Conservation (phyloP, 306 rosid genomes). For the Prunus armeniaca region DNA sequence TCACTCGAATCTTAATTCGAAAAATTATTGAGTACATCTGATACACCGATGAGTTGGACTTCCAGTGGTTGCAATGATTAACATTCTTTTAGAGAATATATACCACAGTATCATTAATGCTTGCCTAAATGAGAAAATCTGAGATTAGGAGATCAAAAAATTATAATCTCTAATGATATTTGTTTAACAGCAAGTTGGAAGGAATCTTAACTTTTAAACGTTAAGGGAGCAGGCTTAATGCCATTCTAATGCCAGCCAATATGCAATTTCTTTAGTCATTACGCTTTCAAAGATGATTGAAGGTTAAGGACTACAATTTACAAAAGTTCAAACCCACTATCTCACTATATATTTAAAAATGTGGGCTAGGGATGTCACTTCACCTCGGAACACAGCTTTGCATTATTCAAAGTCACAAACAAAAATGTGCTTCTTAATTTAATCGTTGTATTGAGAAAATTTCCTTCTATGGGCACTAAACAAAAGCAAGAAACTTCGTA, state of each 20-base stretch:
- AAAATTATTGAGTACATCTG: no score
- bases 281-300: background rate
- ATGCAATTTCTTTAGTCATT: background rate
- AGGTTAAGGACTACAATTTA: background rate
- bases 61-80: background rate
- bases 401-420: background rate
- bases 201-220: conserved; percentile 8
- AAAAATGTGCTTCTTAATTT: background rate
- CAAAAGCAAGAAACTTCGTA: background rate
- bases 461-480: background rate
- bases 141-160: background rate
- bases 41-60: no score
- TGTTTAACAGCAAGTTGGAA: conserved; percentile 3
- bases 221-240: background rate
- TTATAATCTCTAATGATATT: no score
- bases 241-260: background rate
- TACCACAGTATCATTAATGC: no score
- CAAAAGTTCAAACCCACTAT: conserved; percentile 21
- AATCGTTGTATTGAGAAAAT: background rate
- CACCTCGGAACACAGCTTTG: background rate
- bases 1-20: no score
- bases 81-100: background rate
- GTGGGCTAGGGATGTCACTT: background rate
- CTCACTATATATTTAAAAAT: background rate
- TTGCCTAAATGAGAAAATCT: background rate